phyloP scores from a whole-genome alignment of 345 rosid genomes.

The Mallotus nudiflorus region DNA sequence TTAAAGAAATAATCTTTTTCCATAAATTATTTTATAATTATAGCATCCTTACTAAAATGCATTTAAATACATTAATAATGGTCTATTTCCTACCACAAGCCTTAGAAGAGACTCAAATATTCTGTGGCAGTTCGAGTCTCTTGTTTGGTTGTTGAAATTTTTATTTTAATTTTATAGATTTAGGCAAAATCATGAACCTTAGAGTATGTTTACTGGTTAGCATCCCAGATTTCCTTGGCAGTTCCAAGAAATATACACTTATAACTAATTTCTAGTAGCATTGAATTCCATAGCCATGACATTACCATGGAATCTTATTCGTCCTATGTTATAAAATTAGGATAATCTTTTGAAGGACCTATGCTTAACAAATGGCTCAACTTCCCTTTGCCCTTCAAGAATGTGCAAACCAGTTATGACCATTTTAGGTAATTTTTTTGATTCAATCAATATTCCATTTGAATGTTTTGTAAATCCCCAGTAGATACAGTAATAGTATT shows the following conservation, averaged over 20 bases:
- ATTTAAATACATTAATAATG: background rate
- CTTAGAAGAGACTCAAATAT: background rate
- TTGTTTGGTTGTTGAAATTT: background rate
- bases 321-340: background rate
- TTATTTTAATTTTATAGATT: background rate
- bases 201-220: background rate
- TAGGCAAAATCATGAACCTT: too few relatives aligned
- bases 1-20: background rate
- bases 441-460: background rate
- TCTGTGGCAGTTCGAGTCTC: background rate
- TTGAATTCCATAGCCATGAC: conserved; percentile 4
- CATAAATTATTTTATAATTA: too few relatives aligned
- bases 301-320: conserved; percentile 2
- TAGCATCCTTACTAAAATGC: background rate
- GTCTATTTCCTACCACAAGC: background rate
- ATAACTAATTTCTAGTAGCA: background rate
- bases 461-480: background rate
- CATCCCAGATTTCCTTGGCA: background rate
- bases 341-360: background rate
- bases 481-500: too few relatives aligned
- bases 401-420: background rate
- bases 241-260: background rate
- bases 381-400: background rate
- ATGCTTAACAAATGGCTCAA: background rate
- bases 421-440: background rate